Evolutionary conservation across 306 rosid species (phyloP), one percentile per base, ranked within the genome.

Genomic region (Corylus americana): DNA sequence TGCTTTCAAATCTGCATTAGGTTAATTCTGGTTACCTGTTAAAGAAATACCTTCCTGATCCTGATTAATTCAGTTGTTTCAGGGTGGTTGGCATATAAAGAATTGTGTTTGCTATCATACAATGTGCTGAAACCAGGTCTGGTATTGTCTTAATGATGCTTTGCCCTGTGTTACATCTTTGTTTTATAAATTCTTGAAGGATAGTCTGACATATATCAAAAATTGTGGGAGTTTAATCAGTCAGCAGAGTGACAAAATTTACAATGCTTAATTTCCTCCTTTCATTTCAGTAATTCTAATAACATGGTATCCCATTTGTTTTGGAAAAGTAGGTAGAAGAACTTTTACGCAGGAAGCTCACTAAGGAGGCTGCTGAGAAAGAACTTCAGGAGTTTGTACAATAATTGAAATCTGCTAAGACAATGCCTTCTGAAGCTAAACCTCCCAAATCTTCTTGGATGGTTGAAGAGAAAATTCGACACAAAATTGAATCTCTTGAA

Each of bases 341-440:
- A 81, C 97, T 93, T 76, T 82, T 84, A 69, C 90, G 77, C 22
- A 86, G 85, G 89, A 93, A 93, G 91, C 81, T 85, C 55, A 90
- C 86, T 76, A 93, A 86, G 87, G 97, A 93, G 78, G 94, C 89
- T 10, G 92, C 98, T 81, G 94, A 91, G 87, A 89, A 90, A 85
- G 98, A 91, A 79, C 83, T 89, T 57, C 70, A 81, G 79, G 92
- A 90, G 77, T 91, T 93, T 84, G 83, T 88, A 62, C 78, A 86
- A 69, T 83, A 91, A 71, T 81, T 96, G 79, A 75, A 84, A 85
- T 89, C 97, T 71, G 96, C 90, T 3, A 93, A 91, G 86, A 86
- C 86, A 35, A 84, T 83, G 94, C 91, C 94, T 76, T 76, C 70
- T 55, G 83, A 83, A 57, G 83, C 86, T 82, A 96, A 93, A 83